Conservation (phyloP, 2,329 filamentous ascomycete species). For the Talaromyces verruculosus region DNA sequence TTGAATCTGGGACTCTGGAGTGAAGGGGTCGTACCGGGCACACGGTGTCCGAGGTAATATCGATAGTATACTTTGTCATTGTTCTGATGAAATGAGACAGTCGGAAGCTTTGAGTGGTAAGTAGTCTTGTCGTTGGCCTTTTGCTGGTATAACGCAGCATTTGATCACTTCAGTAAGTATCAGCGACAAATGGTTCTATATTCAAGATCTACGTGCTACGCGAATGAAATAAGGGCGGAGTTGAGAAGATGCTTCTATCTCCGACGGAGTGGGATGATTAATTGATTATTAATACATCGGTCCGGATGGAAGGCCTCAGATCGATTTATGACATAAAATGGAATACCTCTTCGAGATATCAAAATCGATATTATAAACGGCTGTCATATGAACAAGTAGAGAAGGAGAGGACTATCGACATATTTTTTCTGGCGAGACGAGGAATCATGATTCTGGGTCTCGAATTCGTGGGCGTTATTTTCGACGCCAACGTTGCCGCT, state of each 20-base stretch:
- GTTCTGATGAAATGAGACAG: neutral
- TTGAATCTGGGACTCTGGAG: neutral
- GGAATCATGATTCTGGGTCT: neutral
- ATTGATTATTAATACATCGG: constrained; percentile 6
- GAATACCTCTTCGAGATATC: neutral
- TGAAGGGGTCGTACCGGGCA: constrained; percentile 55
- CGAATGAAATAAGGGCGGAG: neutral
- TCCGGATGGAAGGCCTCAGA: neutral
- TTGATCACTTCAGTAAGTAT: neutral
- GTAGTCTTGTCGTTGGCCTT: neutral
- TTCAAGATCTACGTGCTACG: neutral
- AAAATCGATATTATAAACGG: neutral
- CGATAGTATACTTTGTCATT: constrained; percentile 76
- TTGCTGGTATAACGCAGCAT: neutral
- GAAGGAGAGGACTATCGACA: neutral
- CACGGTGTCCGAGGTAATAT: constrained; percentile 76
- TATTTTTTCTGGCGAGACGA: neutral
- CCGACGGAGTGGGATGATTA: constrained; percentile 9
- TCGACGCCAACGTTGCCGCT: too few relatives aligned
- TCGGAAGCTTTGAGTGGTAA: neutral
- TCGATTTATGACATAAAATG: neutral
- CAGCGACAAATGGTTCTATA: neutral
- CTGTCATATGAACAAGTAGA: neutral
- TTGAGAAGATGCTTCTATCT: neutral
- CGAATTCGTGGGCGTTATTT: neutral